These are phyloP conservation scores for Colletotrichum endophyticum DNA, from an alignment of 2,329 filamentous ascomycete genomes.

Conservation along the genomic window DNA sequence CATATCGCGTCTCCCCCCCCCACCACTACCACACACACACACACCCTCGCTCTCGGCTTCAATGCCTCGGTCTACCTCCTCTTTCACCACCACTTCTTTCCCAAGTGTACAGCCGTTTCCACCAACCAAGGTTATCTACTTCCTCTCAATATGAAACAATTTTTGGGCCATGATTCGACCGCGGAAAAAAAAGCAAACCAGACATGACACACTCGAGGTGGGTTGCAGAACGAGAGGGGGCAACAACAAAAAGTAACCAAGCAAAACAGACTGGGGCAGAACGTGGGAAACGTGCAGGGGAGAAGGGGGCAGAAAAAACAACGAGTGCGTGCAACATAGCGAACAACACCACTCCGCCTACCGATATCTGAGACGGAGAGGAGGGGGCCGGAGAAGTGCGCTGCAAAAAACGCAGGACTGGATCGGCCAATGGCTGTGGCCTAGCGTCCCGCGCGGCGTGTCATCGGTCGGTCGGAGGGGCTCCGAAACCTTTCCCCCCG, in stretches of 20 bases:
- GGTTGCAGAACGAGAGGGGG: background rate
- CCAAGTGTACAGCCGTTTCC: background rate
- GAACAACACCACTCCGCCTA: background rate
- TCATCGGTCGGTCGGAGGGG: conserved; percentile 4
- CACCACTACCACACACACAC: background rate
- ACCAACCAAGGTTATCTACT: background rate
- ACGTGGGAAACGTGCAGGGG: background rate
- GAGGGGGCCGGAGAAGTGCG: background rate
- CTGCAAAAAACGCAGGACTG: background rate
- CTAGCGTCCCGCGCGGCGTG: background rate
- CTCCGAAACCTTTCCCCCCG: conserved; percentile 4
- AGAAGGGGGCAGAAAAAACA: background rate
- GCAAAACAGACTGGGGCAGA: background rate
- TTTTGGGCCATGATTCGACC: background rate
- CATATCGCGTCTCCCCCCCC: background rate
- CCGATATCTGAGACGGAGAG: background rate
- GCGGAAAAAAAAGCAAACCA: background rate
- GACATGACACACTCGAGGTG: background rate
- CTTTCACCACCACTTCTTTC: background rate
- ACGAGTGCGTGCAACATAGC: background rate
- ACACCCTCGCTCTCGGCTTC: background rate
- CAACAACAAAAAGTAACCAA: background rate
- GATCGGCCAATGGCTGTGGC: background rate
- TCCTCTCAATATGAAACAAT: background rate
- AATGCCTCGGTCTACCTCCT: background rate